Evolutionary conservation across 345 rosid species (phyloP).

Genomic region (Arabidopsis arenosa): DNA sequence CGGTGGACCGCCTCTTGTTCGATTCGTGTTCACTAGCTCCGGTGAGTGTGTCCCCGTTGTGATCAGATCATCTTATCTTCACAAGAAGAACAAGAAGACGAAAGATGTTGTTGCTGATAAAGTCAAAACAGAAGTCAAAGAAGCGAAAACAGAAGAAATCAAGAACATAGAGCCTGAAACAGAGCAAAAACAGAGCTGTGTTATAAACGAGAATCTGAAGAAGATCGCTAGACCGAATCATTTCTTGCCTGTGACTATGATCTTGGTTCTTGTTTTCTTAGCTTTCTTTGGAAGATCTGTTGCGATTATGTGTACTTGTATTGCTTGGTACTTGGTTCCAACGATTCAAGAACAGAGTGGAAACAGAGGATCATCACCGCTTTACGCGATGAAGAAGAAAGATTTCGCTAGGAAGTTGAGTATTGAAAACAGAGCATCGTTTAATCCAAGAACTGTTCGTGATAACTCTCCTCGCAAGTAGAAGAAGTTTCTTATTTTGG

Average conservation of each 20-base stretch:
- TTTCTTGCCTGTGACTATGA: constrained; percentile 54
- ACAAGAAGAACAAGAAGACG: constrained; percentile 16
- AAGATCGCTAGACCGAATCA: constrained; percentile 52
- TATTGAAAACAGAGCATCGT: constrained; percentile 41
- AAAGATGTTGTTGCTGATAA: constrained; percentile 12
- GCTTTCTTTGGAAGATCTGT: constrained; percentile 68
- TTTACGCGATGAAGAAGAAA: constrained; percentile 53
- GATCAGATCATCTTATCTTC: constrained; percentile 49
- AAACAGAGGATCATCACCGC: constrained; percentile 31
- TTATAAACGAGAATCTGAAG: constrained; percentile 38
- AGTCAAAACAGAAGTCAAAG: constrained; percentile 34
- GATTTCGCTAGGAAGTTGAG: constrained; percentile 50
- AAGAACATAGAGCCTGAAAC: constrained; percentile 36
- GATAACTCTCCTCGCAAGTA: constrained; percentile 26
- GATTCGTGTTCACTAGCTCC: constrained; percentile 56
- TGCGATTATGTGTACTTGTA: constrained; percentile 59
- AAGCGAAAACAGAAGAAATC: constrained; percentile 33
- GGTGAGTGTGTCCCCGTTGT: constrained; percentile 61
- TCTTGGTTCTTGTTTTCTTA: constrained; percentile 63
- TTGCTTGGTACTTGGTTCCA: constrained; percentile 74
- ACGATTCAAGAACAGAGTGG: constrained; percentile 43
- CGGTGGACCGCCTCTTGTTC: constrained; percentile 56
- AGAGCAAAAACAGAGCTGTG: constrained; percentile 37
- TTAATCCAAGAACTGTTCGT: constrained; percentile 46
- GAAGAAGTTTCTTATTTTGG: constrained; percentile 28